These are phyloP conservation scores for Pythium chondricola DNA, from an alignment of 352 stramenopile species.

Conservation along the genomic window DNA sequence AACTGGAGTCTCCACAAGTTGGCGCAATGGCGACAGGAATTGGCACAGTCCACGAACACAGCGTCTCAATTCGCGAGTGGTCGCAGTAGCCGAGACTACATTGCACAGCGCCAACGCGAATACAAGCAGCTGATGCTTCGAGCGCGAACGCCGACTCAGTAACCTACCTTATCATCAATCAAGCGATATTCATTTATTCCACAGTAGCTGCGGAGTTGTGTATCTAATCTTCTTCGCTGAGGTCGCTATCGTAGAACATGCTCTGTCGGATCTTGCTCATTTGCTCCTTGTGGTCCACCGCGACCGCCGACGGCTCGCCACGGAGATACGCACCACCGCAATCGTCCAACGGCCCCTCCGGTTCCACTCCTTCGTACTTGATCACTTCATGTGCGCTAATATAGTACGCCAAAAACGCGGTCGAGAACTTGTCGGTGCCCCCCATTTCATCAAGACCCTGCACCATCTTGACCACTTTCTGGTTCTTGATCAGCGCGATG, in stretches of 20 bases:
- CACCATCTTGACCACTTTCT: constrained; percentile 95
- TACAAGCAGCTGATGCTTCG: constrained; percentile 63
- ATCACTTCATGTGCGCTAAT: constrained; percentile 91
- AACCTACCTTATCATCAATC: constrained; percentile 7
- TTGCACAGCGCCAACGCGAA: constrained; percentile 59
- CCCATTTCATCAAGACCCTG: constrained; percentile 94
- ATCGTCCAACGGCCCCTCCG: constrained; percentile 53
- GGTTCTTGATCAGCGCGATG: constrained; percentile 92
- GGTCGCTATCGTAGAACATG: constrained; percentile 82
- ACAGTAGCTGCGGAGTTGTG: not conserved
- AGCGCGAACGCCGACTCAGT: not conserved
- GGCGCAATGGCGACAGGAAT: constrained; percentile 58
- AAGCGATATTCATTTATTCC: not conserved
- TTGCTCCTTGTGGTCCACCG: constrained; percentile 40
- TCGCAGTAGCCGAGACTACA: constrained; percentile 22
- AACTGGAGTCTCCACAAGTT: constrained; percentile 58
- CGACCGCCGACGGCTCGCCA: constrained; percentile 26
- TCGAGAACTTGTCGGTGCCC: constrained; percentile 91
- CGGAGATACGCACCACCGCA: constrained; percentile 50
- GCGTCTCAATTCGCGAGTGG: not conserved
- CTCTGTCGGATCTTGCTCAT: constrained; percentile 76
- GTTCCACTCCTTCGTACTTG: constrained; percentile 92
- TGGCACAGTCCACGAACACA: constrained; percentile 13
- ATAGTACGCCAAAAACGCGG: constrained; percentile 89
- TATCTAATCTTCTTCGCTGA: constrained; percentile 65